Percentiles rank a stretch among this genome's conserved stretches.
Evolutionary conservation across 2,329 filamentous ascomycete genomes (phyloP).

Genomic region (Colletotrichum salicis): DNA sequence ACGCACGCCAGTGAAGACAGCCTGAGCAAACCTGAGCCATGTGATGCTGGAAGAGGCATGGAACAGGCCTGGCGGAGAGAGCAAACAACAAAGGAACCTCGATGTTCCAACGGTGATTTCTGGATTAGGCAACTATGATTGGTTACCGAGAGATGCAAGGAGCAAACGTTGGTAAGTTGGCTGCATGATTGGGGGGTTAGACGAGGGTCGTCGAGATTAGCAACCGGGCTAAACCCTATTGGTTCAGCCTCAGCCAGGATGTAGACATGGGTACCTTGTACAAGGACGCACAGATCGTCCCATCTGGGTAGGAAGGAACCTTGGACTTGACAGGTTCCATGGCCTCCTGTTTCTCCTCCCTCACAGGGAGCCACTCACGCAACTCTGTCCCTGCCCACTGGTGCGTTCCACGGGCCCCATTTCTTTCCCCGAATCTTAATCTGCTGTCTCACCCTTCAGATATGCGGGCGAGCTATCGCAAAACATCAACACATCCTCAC

Average conservation of each 20-base stretch:
- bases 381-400: too few species aligned
- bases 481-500: background rate
- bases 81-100: slow-evolving; percentile 13
- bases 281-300: background rate
- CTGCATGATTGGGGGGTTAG: background rate
- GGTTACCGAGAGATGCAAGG: slow-evolving; percentile 28
- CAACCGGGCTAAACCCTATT: slow-evolving; percentile 24
- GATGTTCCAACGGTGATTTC: background rate
- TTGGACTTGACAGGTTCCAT: background rate
- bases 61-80: background rate
- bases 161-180: slow-evolving; percentile 17
- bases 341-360: too few species aligned
- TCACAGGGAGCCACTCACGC: too few species aligned
- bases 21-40: background rate
- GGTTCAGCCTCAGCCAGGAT: slow-evolving; percentile 19
- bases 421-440: slow-evolving; percentile 4
- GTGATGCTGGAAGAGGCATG: background rate
- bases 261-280: slow-evolving; percentile 4
- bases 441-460: background rate
- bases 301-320: background rate
- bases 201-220: slow-evolving; percentile 33
- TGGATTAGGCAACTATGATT: slow-evolving; percentile 1
- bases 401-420: background rate
- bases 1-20: background rate
- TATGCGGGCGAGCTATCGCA: background rate